A percentile compares a stretch with the other conserved stretches of the same genome.
phyloP scores from a whole-genome alignment of 2,329 filamentous ascomycete species.

The Didymella sp. region DNA sequence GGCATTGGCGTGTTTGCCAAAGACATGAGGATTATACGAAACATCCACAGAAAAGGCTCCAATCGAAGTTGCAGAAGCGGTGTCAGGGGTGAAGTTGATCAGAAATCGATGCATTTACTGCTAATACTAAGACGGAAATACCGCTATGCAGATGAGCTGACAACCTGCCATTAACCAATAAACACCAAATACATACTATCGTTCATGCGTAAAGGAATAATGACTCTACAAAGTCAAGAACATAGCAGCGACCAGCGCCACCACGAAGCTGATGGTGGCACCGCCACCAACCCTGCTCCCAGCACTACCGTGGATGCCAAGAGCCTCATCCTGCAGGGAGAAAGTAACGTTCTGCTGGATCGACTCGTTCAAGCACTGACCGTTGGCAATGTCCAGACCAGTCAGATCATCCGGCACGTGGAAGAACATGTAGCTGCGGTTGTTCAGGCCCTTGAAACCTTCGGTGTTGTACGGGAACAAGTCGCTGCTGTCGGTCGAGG shows the following conservation, averaged over 20 bases:
- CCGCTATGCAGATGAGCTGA: neutral
- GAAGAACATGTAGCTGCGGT: slow-evolving; percentile 81
- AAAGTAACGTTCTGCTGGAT: slow-evolving; percentile 77
- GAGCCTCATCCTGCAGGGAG: slow-evolving; percentile 47
- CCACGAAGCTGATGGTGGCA: slow-evolving; percentile 43
- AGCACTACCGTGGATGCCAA: slow-evolving; percentile 45
- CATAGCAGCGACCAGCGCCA: slow-evolving; percentile 42
- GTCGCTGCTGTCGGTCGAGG: slow-evolving; percentile 69
- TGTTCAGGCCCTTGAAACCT: slow-evolving; percentile 71
- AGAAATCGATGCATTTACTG: neutral
- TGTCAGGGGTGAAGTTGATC: too few species aligned
- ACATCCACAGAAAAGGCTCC: too few species aligned
- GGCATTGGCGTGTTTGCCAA: too few species aligned
- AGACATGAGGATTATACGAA: too few species aligned
- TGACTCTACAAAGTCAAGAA: slow-evolving; percentile 33
- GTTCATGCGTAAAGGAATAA: neutral
- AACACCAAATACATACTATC: slow-evolving; percentile 6
- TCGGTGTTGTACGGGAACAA: slow-evolving; percentile 78
- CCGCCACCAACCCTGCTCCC: slow-evolving; percentile 35
- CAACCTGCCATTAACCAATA: neutral
- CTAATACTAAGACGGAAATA: neutral
- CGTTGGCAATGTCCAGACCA: slow-evolving; percentile 70
- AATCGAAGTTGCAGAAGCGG: too few species aligned
- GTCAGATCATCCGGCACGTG: slow-evolving; percentile 71
- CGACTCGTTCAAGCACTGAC: slow-evolving; percentile 70